Base-by-base conservation (phyloP, 129 eudicot genomes). In the Kitagawia praeruptora region DNA sequence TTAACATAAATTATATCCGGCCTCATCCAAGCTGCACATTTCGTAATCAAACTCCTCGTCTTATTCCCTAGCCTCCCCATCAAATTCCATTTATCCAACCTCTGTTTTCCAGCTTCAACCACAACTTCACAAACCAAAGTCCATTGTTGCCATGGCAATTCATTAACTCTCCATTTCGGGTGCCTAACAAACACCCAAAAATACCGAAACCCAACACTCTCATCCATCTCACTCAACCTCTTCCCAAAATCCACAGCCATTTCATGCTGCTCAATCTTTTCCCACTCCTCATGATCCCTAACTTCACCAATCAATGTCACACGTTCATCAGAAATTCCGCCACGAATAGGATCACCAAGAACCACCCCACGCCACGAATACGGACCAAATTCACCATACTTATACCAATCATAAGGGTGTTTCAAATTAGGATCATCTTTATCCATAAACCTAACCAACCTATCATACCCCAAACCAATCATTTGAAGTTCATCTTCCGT, bases 331-430 rank as follows among this genome's bases (percentile, higher is more conserved):
- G 97, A 85, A 49, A 91, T 75, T 13, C 93, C 75, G 0, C 98
- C 98, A 0, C 96, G 91, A 81, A 94, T 84, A 0, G 98, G 97
- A 44, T 94, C 98, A 2, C 98, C 98, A 61, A 94, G 83, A 34
- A 94, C 98, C 76, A 94, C 96, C 37, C 98, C 98, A 1, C 97
- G 91, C 98, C 98, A 94, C 23, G 97, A 91, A 79, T 94, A 94
- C 19, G 98, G 97, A 25, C 98, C 97, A 51, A 91, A 91, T 44
- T 94, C 92, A 61, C 98, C 98, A 41, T 94, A 94, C 85, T 94
- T 94, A 77, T 91, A 94, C 98, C 98, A 94, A 85, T 94, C 98
- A 73, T 91, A 86, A 2, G 98, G 98, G 73, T 94, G 98, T 81
- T 86, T 91, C 6, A 94, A 79, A 79, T 91, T 94, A 0, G 97